phyloP scores from a whole-genome alignment of 2,329 filamentous ascomycete genomes.

The Cercospora canescens region DNA sequence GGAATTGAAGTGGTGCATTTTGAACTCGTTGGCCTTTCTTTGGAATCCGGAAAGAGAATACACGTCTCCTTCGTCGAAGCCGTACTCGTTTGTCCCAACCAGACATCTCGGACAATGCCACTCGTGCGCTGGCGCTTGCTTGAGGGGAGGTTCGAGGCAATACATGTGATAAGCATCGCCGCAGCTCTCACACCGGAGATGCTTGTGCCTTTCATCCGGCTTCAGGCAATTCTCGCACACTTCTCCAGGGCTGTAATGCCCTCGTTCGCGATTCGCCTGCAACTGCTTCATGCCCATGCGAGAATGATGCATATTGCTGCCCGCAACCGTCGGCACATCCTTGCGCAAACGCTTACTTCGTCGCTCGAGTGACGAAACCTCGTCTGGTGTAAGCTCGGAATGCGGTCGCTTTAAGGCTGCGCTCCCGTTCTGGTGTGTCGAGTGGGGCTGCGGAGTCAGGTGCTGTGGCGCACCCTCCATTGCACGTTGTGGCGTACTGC shows the following conservation, averaged over 20 bases:
- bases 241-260: slow-evolving; percentile 59
- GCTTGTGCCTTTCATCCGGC: slow-evolving; percentile 67
- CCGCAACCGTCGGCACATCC: slow-evolving; percentile 79
- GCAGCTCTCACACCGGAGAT: slow-evolving; percentile 87
- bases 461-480: slow-evolving; percentile 54
- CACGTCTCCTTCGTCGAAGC: slow-evolving; percentile 93
- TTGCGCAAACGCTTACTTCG: slow-evolving; percentile 93
- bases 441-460: slow-evolving; percentile 23
- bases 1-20: slow-evolving; percentile 87
- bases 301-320: slow-evolving; percentile 94
- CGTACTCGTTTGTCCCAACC: slow-evolving; percentile 94
- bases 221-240: slow-evolving; percentile 84
- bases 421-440: slow-evolving; percentile 29
- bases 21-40: slow-evolving; percentile 92
- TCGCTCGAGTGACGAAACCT: slow-evolving; percentile 53
- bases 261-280: slow-evolving; percentile 56
- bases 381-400: slow-evolving; percentile 40
- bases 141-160: slow-evolving; percentile 85
- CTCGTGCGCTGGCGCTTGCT: slow-evolving; percentile 77
- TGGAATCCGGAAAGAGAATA: slow-evolving; percentile 97
- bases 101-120: slow-evolving; percentile 97
- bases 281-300: slow-evolving; percentile 74
- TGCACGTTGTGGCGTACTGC: slow-evolving; percentile 26
- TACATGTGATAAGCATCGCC: slow-evolving; percentile 83
- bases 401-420: slow-evolving; percentile 70